A percentile compares a stretch with the other conserved stretches of the same genome.
Conservation (phyloP, 805 yeast species). For the Jamesozyma jinghongensis region DNA sequence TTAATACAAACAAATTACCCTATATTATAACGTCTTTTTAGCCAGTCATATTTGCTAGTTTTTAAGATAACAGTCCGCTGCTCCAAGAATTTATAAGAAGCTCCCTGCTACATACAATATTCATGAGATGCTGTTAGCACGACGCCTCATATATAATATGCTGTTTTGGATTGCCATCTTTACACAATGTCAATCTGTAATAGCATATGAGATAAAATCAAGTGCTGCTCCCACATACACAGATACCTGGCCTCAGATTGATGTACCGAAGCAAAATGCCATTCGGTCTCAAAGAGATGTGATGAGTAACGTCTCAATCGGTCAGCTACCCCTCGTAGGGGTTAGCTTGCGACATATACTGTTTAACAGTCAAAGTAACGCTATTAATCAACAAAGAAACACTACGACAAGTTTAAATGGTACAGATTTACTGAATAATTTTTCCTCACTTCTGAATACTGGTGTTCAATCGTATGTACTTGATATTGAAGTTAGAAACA, state of each 20-base stretch:
- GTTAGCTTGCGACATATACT: conserved; percentile 30
- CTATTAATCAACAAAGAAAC: conserved; percentile 27
- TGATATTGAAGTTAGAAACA: conserved; percentile 50
- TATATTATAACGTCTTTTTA: no score
- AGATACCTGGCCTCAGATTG: conserved; percentile 28
- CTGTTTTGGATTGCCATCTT: no score
- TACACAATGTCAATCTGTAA: no score
- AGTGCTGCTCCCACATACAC: neutral
- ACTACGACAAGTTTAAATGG: conserved; percentile 3
- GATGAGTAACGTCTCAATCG: conserved; percentile 33
- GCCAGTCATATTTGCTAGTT: no score
- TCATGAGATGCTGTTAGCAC: no score
- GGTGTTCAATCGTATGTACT: conserved; percentile 42
- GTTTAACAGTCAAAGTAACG: conserved; percentile 11
- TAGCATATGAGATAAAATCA: no score
- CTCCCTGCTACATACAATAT: no score
- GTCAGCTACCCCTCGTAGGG: conserved; percentile 35
- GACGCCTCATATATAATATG: no score
- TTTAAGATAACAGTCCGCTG: no score
- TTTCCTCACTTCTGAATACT: conserved; percentile 30
- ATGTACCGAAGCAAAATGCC: conserved; percentile 29
- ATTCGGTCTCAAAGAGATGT: conserved; percentile 42
- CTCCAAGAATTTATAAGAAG: no score
- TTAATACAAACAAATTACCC: no score
- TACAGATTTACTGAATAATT: conserved; percentile 20